Evolutionary conservation across 176 grass and related monocot genomes (phyloP), one percentile per base, ranked within the genome.

Genomic region (bread wheat (Triticum aestivum)): DNA sequence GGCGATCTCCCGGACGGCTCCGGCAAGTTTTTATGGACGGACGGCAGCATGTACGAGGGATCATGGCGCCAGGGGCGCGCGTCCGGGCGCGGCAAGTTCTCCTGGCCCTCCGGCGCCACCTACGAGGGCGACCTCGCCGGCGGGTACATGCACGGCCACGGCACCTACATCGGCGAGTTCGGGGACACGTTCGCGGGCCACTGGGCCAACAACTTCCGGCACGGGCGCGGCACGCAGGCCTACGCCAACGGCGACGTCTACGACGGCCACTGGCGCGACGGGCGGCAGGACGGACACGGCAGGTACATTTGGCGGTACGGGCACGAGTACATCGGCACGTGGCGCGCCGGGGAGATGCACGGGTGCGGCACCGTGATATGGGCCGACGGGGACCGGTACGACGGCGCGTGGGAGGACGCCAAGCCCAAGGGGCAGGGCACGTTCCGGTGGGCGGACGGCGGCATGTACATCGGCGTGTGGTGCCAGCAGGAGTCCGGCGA

Each of bases 31-130:
- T 86, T 97, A 0, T 94, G 94, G 94, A 92, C 87, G 8, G 94
- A 97, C 30, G 94, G 92, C 21, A 92, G 94, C 88, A 89, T 97
- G 94, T 97, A 97, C 75, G 92, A 94, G 86, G 92, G 94, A 5
- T 73, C 87, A 0, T 97, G 94, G 94, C 83, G 83, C 4, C 59
- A 70, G 24, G 94, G 94, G 1, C 89, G 85, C 35, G 90, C 92
- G 1, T 88, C 85, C 4, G 94, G 94, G 0, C 91, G 87, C 15
- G 94, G 94, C 38, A 97, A 94, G 86, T 97, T 94, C 77, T 92
- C 89, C 3, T 94, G 94, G 90, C 84, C 94, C 14, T 94, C 90
- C 0, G 94, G 94, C 20, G 94, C 94, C 27, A 94, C 88, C 44
- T 96, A 96, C 83, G 94, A 96, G 81, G 94, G 94, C 18, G 94